Base-by-base conservation (phyloP, 2,329 filamentous ascomycete genomes). In the Phialophora chinensis region DNA sequence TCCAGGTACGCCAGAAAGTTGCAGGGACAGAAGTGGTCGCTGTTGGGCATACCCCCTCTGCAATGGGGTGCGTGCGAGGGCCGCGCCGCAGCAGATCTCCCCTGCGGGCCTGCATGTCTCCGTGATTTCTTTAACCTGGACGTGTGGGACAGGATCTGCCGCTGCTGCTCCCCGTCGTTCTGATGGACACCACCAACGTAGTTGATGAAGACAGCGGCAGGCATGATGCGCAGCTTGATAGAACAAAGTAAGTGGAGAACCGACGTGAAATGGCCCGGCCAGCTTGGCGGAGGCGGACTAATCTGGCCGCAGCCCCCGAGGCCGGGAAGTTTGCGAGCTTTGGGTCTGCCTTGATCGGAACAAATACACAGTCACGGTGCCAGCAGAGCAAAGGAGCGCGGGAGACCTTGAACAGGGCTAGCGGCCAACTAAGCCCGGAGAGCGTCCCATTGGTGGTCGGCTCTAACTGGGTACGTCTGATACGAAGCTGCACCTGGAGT, bases 231-330 rank as follows among this genome's bases (percentile, higher is more conserved):
- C 14, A 27, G 14, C 12, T 23, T 23, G 23, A 29, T 4, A 29
- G 27, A 53, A 53, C 20, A 12, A 53, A 53, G 50, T 25, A 53
- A 53, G 23, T 53, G 50, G 27, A 14, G 90, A 88, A 31, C 27
- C 27, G 27, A 29, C 27, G 27, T 29, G 27, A 29, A 29, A 29
- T 3, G 27, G 27, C 27, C 3, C 27, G 27, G 27, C 27, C 27
- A 29, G 27, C 4, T 29, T 29, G 27, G 27, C 27, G 27, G 27
- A 29, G 2, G 27, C 27, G 27, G 27, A 29, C 27, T 29, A 29
- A 29, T 29, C 27, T 7, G 27, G 4, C 27, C 27, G 4, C 27
- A 4, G 27, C 27, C 27, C 27, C 27, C 27, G 27, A 29, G 27
- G 27, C 27, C 27, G 27, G 27, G 27, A 29, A 29, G 27, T 29